Percentiles rank a stretch among this genome's conserved stretches.
Conservation (phyloP, 2,329 filamentous ascomycete genomes). For the Simplicillium sp. region DNA sequence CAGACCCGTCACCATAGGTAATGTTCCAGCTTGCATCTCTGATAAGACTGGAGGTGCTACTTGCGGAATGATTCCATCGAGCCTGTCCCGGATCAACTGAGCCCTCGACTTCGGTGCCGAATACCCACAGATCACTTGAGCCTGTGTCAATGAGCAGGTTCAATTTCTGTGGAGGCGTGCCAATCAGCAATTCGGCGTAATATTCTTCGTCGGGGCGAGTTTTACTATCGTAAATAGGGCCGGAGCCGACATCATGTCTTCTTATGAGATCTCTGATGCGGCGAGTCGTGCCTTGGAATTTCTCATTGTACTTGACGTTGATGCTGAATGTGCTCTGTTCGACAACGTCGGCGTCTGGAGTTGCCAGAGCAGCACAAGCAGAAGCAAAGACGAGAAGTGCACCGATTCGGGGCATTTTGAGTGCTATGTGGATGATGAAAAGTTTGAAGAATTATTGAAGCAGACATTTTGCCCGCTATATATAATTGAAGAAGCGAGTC, state of each 20-base stretch:
- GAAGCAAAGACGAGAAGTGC: slow-evolving; percentile 1
- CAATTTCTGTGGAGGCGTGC: background rate
- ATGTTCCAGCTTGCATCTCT: slow-evolving; percentile 18
- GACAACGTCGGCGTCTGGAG: background rate
- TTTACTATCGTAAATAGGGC: background rate
- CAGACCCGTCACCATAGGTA: slow-evolving; percentile 21
- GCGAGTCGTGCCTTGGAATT: background rate
- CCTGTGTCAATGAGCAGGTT: background rate
- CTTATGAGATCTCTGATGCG: background rate
- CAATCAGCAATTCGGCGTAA: background rate
- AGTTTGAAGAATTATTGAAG: too few relatives aligned
- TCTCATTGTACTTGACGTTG: slow-evolving; percentile 4
- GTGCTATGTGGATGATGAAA: too few relatives aligned
- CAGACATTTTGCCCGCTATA: too few relatives aligned
- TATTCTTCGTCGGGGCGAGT: background rate
- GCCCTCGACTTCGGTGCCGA: slow-evolving; percentile 16
- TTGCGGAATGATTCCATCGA: slow-evolving; percentile 17
- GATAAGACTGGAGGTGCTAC: slow-evolving; percentile 15
- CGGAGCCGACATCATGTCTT: background rate
- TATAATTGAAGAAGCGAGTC: too few relatives aligned
- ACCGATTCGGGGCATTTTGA: background rate
- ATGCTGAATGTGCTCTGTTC: slow-evolving; percentile 1
- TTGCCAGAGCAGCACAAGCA: background rate
- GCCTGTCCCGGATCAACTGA: slow-evolving; percentile 16
- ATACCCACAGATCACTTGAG: slow-evolving; percentile 18